phyloP scores from a whole-genome alignment of 2,329 filamentous ascomycete genomes.

The Trichoderma koningiopsis region DNA sequence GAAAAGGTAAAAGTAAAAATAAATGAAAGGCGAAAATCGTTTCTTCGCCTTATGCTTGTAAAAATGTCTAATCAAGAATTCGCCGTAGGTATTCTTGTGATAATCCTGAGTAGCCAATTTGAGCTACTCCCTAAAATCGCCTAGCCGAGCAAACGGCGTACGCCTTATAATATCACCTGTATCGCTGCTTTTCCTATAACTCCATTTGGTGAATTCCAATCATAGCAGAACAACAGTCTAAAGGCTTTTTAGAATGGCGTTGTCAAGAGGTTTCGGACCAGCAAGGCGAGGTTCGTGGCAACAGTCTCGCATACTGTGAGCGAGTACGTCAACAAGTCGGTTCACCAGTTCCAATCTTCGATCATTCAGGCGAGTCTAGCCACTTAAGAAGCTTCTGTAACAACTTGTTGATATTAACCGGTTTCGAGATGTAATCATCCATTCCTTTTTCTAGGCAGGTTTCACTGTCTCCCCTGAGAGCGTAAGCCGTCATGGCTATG shows the following conservation, averaged over 20 bases:
- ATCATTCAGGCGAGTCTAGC: conserved; percentile 23
- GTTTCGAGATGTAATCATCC: conserved; percentile 59
- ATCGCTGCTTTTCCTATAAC: not conserved
- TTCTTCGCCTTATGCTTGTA: not conserved
- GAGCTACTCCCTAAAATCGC: not conserved
- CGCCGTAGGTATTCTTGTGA: not conserved
- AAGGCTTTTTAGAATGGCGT: not conserved
- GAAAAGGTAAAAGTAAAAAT: too few species aligned
- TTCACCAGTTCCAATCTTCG: not conserved
- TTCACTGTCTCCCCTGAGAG: conserved; percentile 57
- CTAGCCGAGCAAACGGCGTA: not conserved
- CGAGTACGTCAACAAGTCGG: not conserved
- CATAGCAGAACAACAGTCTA: not conserved
- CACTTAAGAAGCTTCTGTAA: conserved; percentile 34
- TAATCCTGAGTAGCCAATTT: not conserved
- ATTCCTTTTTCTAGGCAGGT: conserved; percentile 56
- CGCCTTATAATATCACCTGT: not conserved
- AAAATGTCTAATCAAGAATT: not conserved
- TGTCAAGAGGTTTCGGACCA: not conserved
- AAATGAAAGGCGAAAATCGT: not conserved
- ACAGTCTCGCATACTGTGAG: not conserved
- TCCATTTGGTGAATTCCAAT: not conserved
- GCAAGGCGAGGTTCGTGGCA: not conserved
- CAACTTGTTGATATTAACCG: conserved; percentile 45
- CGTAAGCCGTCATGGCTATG: conserved; percentile 57